A percentile compares a stretch with the other conserved stretches of the same genome.
Conservation (phyloP, 129 eudicot species). For the Glebionis coronaria region DNA sequence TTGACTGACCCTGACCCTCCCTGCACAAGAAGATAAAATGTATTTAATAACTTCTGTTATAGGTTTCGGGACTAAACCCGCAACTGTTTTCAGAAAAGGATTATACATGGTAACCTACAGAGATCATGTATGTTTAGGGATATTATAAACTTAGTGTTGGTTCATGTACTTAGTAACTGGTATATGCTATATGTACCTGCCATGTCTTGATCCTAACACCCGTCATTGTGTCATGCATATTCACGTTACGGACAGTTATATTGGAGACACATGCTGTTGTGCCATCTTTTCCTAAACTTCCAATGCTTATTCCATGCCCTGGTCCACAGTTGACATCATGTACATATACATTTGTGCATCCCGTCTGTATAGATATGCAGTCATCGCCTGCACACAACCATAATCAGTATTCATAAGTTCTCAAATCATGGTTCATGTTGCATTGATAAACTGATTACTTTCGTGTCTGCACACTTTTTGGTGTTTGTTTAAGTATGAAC, state of each 20-base stretch:
- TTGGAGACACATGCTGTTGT: constrained; percentile 94
- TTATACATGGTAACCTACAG: no score
- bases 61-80: no score
- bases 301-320: constrained; percentile 98
- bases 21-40: constrained; percentile 35
- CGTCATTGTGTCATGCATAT: constrained; percentile 78
- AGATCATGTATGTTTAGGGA: not conserved
- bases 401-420: not conserved
- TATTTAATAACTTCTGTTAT: no score
- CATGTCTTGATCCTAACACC: constrained; percentile 96
- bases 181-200: constrained; percentile 63
- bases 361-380: constrained; percentile 96
- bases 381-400: constrained; percentile 69
- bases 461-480: constrained; percentile 4
- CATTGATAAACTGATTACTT: not conserved
- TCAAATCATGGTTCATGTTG: no score
- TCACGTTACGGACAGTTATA: constrained; percentile 68
- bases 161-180: constrained; percentile 8
- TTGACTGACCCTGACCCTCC: constrained; percentile 95
- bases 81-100: no score
- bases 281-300: constrained; percentile 75
- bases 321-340: constrained; percentile 93
- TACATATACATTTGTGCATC: constrained; percentile 79
- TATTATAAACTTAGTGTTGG: not conserved
- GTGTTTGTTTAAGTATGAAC: constrained; percentile 2